phyloP scores from a whole-genome alignment of 2,329 filamentous ascomycete species.

The Arachnomyces sp. region DNA sequence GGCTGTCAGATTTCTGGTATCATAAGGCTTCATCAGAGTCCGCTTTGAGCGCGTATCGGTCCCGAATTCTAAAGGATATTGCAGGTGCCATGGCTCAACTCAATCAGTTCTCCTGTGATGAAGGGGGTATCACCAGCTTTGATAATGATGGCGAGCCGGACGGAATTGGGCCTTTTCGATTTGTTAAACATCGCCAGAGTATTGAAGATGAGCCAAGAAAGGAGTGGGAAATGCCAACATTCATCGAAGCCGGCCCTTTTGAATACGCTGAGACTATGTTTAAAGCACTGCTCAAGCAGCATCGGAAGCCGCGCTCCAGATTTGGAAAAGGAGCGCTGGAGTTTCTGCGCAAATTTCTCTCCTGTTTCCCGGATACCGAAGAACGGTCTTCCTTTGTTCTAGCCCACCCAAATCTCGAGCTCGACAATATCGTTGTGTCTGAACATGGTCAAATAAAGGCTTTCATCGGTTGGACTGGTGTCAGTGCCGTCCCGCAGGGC shows the following conservation, averaged over 20 bases:
- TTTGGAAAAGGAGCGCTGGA: no score
- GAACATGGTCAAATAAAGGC: constrained; percentile 19
- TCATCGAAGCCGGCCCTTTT: neutral
- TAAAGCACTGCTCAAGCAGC: constrained; percentile 3
- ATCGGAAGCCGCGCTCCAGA: no score
- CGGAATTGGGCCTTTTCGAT: constrained; percentile 1
- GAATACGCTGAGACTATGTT: constrained; percentile 5
- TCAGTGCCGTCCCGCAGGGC: constrained; percentile 16
- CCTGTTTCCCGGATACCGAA: constrained; percentile 13
- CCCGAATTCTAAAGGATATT: constrained; percentile 12
- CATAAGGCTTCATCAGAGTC: constrained; percentile 7
- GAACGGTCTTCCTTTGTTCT: constrained; percentile 14
- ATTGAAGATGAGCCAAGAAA: constrained; percentile 12
- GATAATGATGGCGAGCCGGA: constrained; percentile 8
- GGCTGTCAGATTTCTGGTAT: constrained; percentile 23
- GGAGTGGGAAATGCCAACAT: no score
- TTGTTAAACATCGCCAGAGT: constrained; percentile 3
- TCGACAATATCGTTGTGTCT: constrained; percentile 25
- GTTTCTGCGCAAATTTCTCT: constrained; percentile 11
- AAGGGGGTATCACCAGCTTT: constrained; percentile 8
- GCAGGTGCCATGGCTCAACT: constrained; percentile 17
- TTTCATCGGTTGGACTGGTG: constrained; percentile 25
- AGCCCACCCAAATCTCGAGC: constrained; percentile 22
- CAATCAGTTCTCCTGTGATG: constrained; percentile 11
- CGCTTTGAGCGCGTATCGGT: constrained; percentile 5